A percentile compares a stretch with the other conserved stretches of the same genome.
Evolutionary conservation across 768 basidiomycete genomes (phyloP).

Genomic region (Exsudoporus frostii): DNA sequence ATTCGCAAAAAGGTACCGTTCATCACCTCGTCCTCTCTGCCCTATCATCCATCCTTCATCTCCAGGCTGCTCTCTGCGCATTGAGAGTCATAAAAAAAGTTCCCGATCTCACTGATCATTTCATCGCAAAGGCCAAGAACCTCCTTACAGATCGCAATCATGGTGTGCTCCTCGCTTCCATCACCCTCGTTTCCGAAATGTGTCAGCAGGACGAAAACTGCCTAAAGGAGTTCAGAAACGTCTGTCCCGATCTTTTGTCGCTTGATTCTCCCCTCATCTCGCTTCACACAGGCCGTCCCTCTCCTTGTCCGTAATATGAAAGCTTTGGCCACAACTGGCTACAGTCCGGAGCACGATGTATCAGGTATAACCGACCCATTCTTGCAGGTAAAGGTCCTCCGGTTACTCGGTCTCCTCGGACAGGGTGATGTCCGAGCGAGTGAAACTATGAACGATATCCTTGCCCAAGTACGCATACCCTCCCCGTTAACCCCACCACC

Average conservation of each 20-base stretch:
- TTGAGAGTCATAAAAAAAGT: constrained; percentile 93
- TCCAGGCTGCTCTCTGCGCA: constrained; percentile 91
- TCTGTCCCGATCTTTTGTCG: constrained; percentile 35
- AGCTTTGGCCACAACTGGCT: constrained; percentile 91
- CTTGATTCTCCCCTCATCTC: constrained; percentile 4
- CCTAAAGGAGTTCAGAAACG: constrained; percentile 87
- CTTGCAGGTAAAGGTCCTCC: constrained; percentile 89
- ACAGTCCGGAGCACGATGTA: constrained; percentile 98
- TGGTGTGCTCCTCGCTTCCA: constrained; percentile 90
- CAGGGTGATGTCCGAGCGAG: constrained; percentile 81
- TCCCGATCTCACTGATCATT: constrained; percentile 93
- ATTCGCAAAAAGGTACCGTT: constrained; percentile 89
- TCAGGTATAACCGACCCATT: constrained; percentile 99
- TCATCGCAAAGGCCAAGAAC: constrained; percentile 81
- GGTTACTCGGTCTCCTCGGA: constrained; percentile 85
- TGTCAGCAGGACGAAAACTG: constrained; percentile 71
- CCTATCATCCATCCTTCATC: background rate
- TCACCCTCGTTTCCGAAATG: constrained; percentile 95
- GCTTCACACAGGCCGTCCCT: constrained; percentile 71
- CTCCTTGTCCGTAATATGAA: constrained; percentile 94
- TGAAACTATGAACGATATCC: constrained; percentile 97
- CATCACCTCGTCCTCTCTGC: background rate
- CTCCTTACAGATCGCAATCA: constrained; percentile 95
- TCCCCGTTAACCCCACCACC: background rate
- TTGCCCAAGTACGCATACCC: constrained; percentile 69